A percentile compares a stretch with the other conserved stretches of the same genome.
Conservation (phyloP, 1,139 yeast species). For the Geotrichum restrictum region DNA sequence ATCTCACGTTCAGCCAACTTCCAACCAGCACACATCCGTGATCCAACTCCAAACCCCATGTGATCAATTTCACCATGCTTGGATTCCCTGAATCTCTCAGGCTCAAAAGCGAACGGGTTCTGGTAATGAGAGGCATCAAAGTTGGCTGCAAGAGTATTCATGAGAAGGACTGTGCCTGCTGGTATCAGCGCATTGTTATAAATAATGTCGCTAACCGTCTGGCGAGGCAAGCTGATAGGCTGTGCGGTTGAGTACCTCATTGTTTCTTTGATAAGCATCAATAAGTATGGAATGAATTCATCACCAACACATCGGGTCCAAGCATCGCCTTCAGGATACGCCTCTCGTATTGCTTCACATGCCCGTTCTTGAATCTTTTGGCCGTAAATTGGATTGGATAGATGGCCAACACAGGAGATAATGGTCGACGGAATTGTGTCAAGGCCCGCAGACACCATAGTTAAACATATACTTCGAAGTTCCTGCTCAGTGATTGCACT, state of each 20-base stretch:
- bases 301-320: slow-evolving; percentile 47
- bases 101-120: slow-evolving; percentile 52
- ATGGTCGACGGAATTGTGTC: slow-evolving; percentile 68
- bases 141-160: slow-evolving; percentile 71
- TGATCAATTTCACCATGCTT: slow-evolving; percentile 35
- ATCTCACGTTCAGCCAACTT: slow-evolving; percentile 60
- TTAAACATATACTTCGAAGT: slow-evolving; percentile 59
- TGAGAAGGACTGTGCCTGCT: slow-evolving; percentile 50
- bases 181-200: slow-evolving; percentile 49
- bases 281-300: slow-evolving; percentile 46
- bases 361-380: slow-evolving; percentile 46
- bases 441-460: slow-evolving; percentile 76
- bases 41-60: slow-evolving; percentile 66
- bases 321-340: slow-evolving; percentile 41
- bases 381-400: slow-evolving; percentile 50
- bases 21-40: slow-evolving; percentile 66
- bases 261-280: slow-evolving; percentile 61
- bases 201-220: slow-evolving; percentile 49
- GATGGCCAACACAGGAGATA: slow-evolving; percentile 58
- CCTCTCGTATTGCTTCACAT: slow-evolving; percentile 37
- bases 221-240: slow-evolving; percentile 64
- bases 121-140: slow-evolving; percentile 50
- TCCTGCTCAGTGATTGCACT: slow-evolving; percentile 43
- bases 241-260: slow-evolving; percentile 60
- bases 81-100: slow-evolving; percentile 54